Evolutionary conservation across 2,329 filamentous ascomycete species (phyloP).

Genomic region (Ascochyta rabiei): DNA sequence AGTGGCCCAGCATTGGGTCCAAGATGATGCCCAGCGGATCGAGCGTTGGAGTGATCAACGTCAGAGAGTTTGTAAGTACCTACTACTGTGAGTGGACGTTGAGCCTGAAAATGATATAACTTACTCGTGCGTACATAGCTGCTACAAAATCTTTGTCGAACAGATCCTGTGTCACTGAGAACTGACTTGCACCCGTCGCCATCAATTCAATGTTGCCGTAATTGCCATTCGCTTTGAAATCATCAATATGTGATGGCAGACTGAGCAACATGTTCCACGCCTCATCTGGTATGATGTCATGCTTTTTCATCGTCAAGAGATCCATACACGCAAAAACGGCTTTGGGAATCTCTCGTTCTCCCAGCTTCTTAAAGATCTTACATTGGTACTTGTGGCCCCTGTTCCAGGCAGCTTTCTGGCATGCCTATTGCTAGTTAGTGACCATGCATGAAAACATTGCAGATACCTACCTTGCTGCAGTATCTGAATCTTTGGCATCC

Average conservation of each 20-base stretch:
- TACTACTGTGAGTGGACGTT: conserved; percentile 28
- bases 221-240: conserved; percentile 50
- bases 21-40: conserved; percentile 66
- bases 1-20: conserved; percentile 59
- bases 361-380: conserved; percentile 55
- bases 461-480: conserved; percentile 60
- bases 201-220: conserved; percentile 59
- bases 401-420: conserved; percentile 66
- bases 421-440: conserved; percentile 51
- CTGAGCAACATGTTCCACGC: conserved; percentile 53
- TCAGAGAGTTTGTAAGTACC: conserved; percentile 64
- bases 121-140: conserved; percentile 54
- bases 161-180: conserved; percentile 53
- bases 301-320: conserved; percentile 55
- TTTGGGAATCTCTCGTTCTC: conserved; percentile 56
- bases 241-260: conserved; percentile 57
- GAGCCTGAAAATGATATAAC: background rate
- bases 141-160: conserved; percentile 52
- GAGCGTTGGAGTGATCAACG: conserved; percentile 60
- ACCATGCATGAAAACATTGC: background rate
- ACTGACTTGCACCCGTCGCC: conserved; percentile 60
- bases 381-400: conserved; percentile 66
- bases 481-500: conserved; percentile 65
- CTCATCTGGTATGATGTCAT: conserved; percentile 44
- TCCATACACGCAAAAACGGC: conserved; percentile 63